phyloP scores from a whole-genome alignment of 805 yeast species.

The Danielia oregonensis region DNA sequence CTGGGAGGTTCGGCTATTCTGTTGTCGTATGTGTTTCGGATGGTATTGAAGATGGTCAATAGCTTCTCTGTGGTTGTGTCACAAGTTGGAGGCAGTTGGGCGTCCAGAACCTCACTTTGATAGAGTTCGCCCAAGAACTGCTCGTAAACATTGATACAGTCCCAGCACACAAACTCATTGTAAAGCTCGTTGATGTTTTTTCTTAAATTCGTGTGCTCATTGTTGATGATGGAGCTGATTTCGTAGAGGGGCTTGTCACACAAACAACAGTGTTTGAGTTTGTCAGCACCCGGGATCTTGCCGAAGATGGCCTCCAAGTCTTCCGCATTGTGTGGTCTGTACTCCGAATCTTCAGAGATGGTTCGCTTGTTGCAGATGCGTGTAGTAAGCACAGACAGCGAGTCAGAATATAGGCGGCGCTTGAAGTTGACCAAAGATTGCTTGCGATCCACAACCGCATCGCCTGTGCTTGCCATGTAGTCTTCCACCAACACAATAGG shows the following conservation, averaged over 20 bases:
- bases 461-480: constrained; percentile 33
- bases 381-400: neutral
- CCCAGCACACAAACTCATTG: constrained; percentile 61
- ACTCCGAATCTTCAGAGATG: constrained; percentile 6
- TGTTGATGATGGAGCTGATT: constrained; percentile 39
- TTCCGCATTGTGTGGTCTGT: constrained; percentile 10
- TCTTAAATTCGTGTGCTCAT: constrained; percentile 8
- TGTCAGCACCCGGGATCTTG: constrained; percentile 34
- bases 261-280: constrained; percentile 54
- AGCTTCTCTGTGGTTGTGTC: constrained; percentile 1
- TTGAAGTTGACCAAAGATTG: constrained; percentile 39
- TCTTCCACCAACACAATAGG: constrained; percentile 55
- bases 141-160: constrained; percentile 58
- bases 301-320: constrained; percentile 37
- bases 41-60: constrained; percentile 1
- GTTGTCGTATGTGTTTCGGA: neutral
- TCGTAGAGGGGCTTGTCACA: constrained; percentile 72
- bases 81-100: neutral
- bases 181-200: constrained; percentile 19
- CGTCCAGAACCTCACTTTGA: constrained; percentile 10
- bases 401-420: constrained; percentile 9
- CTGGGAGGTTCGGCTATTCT: constrained; percentile 1
- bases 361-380: constrained; percentile 8
- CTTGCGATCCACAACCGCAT: constrained; percentile 21
- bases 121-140: constrained; percentile 42